These are phyloP conservation scores for Erodium texanum DNA, from an alignment of 441 rosid genomes.

Conservation along the genomic window DNA sequence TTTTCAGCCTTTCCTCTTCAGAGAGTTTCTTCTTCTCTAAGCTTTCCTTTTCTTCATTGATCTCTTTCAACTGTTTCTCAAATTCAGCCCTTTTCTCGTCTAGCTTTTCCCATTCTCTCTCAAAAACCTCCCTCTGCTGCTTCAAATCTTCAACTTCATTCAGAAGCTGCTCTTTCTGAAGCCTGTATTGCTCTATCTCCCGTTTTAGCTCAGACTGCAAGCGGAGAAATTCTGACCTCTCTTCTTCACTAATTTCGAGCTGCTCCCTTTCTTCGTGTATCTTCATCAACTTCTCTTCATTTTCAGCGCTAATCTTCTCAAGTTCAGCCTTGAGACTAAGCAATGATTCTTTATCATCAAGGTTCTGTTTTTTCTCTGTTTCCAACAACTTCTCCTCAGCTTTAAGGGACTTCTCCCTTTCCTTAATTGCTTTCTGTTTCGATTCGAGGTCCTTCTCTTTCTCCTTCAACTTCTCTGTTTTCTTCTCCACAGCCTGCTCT, in stretches of 20 bases:
- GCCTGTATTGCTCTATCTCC: constrained; percentile 65
- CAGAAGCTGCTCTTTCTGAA: constrained; percentile 57
- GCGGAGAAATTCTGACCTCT: constrained; percentile 59
- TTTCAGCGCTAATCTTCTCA: constrained; percentile 53
- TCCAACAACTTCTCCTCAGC: constrained; percentile 59
- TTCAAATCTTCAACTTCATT: constrained; percentile 84
- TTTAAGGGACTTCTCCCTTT: constrained; percentile 55
- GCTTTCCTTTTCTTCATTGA: constrained; percentile 45
- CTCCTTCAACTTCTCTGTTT: constrained; percentile 58
- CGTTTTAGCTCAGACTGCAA: constrained; percentile 71
- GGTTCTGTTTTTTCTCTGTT: constrained; percentile 39
- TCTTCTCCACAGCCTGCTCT: constrained; percentile 68
- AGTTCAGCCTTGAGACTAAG: constrained; percentile 49
- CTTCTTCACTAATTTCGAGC: constrained; percentile 65
- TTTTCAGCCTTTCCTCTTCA: constrained; percentile 60
- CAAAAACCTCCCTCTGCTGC: constrained; percentile 73
- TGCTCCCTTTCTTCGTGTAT: constrained; percentile 49
- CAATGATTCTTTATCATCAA: constrained; percentile 45
- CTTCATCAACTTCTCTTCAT: constrained; percentile 54
- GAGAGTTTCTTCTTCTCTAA: constrained; percentile 47
- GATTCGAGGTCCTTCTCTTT: constrained; percentile 60
- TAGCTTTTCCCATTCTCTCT: constrained; percentile 86
- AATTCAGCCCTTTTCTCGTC: constrained; percentile 63
- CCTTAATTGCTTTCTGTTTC: constrained; percentile 50
- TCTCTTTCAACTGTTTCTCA: constrained; percentile 43